Percentiles rank a stretch among this genome's conserved stretches.
Conservation (phyloP, 2,329 filamentous ascomycete genomes). For the Epichloe baconii region DNA sequence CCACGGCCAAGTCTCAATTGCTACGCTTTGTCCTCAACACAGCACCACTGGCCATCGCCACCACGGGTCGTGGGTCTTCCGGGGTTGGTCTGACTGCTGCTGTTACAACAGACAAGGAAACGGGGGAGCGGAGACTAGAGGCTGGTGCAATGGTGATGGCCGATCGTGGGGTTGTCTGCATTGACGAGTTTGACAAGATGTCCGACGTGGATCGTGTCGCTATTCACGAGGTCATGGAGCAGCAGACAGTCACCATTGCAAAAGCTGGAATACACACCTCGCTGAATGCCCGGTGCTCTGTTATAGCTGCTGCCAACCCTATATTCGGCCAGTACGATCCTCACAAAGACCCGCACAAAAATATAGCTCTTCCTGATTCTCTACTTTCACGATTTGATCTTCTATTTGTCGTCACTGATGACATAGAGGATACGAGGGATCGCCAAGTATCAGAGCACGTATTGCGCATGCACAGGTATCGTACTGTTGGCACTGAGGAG, state of each 20-base stretch:
- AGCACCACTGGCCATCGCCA: constrained; percentile 89
- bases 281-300: constrained; percentile 89
- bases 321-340: constrained; percentile 98
- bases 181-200: constrained; percentile 99
- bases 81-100: constrained; percentile 96
- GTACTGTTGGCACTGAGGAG: constrained; percentile 83
- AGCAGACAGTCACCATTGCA: constrained; percentile 97
- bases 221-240: constrained; percentile 99
- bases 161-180: constrained; percentile 94
- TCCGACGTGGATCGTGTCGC: constrained; percentile 94
- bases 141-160: constrained; percentile 98
- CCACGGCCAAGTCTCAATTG: constrained; percentile 96
- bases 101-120: constrained; percentile 94
- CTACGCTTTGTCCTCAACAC: constrained; percentile 95
- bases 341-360: constrained; percentile 97
- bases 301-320: constrained; percentile 91
- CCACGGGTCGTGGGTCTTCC: constrained; percentile 90
- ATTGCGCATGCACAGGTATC: constrained; percentile 91
- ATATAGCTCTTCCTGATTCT: constrained; percentile 93
- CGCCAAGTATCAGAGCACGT: constrained; percentile 92
- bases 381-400: constrained; percentile 97
- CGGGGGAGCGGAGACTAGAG: constrained; percentile 84
- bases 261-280: constrained; percentile 98
- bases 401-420: constrained; percentile 92
- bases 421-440: constrained; percentile 90